Percentiles rank a stretch among this genome's conserved stretches.
Conservation (phyloP, 2,329 filamentous ascomycete species). For the Penicillium sp. region DNA sequence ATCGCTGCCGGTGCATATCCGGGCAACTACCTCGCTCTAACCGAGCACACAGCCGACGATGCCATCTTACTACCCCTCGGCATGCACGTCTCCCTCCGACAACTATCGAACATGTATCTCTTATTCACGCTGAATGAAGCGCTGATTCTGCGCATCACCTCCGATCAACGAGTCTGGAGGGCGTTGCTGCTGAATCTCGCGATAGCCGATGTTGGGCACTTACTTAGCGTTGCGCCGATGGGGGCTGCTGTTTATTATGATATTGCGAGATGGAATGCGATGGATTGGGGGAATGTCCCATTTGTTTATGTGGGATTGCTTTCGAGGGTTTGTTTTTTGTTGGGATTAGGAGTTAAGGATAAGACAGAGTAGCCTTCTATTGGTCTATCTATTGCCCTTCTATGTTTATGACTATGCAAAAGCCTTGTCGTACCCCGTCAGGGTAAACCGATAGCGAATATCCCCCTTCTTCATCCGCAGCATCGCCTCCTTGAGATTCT, state of each 20-base stretch:
- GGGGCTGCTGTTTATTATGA: slow-evolving; percentile 63
- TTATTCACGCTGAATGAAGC: slow-evolving; percentile 75
- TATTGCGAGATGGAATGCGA: slow-evolving; percentile 60
- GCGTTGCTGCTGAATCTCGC: slow-evolving; percentile 64
- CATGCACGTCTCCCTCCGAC: slow-evolving; percentile 65
- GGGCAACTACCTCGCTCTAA: slow-evolving; percentile 59
- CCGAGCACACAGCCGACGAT: slow-evolving; percentile 50
- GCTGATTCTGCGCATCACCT: slow-evolving; percentile 66
- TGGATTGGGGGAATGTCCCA: slow-evolving; percentile 64
- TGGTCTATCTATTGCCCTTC: too few species aligned
- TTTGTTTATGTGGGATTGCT: slow-evolving; percentile 66
- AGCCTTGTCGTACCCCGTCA: slow-evolving; percentile 48
- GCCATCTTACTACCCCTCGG: slow-evolving; percentile 49
- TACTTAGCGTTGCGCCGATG: slow-evolving; percentile 61
- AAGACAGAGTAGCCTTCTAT: not conserved
- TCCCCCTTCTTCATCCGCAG: slow-evolving; percentile 66
- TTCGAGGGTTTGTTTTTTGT: slow-evolving; percentile 58
- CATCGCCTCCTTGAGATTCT: slow-evolving; percentile 66
- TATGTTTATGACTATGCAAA: too few species aligned
- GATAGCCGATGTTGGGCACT: slow-evolving; percentile 71
- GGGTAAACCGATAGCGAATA: slow-evolving; percentile 67
- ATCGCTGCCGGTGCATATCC: slow-evolving; percentile 51
- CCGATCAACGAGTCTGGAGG: slow-evolving; percentile 66
- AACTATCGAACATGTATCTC: slow-evolving; percentile 75
- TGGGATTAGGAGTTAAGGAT: slow-evolving; percentile 47